phyloP scores from a whole-genome alignment of 345 rosid genomes.

The Eucalyptus tenuipes region DNA sequence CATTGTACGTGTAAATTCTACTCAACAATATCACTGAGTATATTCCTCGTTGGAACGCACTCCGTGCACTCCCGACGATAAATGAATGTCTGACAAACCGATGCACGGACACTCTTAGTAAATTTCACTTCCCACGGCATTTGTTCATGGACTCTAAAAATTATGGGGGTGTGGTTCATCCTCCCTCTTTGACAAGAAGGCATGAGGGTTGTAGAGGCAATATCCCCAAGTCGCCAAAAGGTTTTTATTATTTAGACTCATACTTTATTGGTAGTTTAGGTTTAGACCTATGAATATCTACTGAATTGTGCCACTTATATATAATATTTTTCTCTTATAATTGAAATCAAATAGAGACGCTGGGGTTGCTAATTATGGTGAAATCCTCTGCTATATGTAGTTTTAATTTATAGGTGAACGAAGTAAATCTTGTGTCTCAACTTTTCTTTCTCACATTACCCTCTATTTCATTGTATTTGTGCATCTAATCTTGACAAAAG shows the following conservation, averaged over 20 bases:
- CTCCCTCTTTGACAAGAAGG: background rate
- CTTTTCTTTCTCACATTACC: too few relatives aligned
- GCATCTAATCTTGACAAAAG: too few relatives aligned
- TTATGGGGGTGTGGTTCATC: background rate
- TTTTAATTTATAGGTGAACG: too few relatives aligned
- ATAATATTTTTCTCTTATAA: too few relatives aligned
- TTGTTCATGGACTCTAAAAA: background rate
- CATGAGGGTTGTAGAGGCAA: background rate
- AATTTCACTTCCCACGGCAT: background rate
- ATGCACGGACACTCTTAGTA: background rate
- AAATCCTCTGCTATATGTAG: background rate
- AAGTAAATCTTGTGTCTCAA: too few relatives aligned
- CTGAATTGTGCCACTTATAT: too few relatives aligned
- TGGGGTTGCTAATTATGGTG: background rate
- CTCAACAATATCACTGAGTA: background rate
- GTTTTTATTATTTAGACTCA: background rate
- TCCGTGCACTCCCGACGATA: background rate
- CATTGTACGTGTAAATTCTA: background rate
- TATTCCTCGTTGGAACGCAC: too few relatives aligned
- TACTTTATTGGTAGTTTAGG: background rate
- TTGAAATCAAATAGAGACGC: background rate
- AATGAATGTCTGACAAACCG: background rate
- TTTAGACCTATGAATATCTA: background rate
- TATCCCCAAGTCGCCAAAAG: background rate
- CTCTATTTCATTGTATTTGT: too few relatives aligned